phyloP scores from a whole-genome alignment of 805 yeast species.

The Metschnikowia continentalis region DNA sequence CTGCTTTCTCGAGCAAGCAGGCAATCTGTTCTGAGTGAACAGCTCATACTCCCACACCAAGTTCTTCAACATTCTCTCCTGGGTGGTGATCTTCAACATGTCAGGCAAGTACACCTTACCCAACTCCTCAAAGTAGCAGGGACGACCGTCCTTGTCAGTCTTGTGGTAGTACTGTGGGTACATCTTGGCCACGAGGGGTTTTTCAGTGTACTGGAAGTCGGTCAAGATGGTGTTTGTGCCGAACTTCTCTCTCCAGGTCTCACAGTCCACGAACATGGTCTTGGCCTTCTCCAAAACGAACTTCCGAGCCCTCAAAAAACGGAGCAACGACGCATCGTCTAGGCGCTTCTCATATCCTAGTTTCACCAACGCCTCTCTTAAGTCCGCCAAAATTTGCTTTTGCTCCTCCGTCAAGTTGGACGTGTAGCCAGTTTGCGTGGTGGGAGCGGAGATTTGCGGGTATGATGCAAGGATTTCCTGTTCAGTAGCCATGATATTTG shows the following conservation, averaged over 20 bases:
- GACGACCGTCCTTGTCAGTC: constrained; percentile 95
- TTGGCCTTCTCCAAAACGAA: constrained; percentile 77
- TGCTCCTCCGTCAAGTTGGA: constrained; percentile 75
- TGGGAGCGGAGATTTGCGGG: constrained; percentile 66
- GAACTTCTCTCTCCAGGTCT: constrained; percentile 83
- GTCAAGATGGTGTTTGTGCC: constrained; percentile 83
- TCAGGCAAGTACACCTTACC: constrained; percentile 87
- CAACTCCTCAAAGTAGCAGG: constrained; percentile 89
- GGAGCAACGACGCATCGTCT: constrained; percentile 78
- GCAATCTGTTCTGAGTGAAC: constrained; percentile 76
- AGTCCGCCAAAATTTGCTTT: constrained; percentile 49
- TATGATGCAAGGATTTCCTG: constrained; percentile 50
- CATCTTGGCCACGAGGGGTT: constrained; percentile 78
- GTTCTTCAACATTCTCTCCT: constrained; percentile 93
- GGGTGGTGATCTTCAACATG: constrained; percentile 90
- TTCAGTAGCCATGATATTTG: constrained; percentile 23
- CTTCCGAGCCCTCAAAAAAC: constrained; percentile 93
- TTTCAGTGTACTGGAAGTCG: constrained; percentile 92
- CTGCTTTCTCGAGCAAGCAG: constrained; percentile 86
- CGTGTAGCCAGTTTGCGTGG: constrained; percentile 69
- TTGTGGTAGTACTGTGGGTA: constrained; percentile 98
- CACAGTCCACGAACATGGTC: constrained; percentile 82
- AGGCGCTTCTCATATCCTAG: constrained; percentile 71
- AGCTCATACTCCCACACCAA: constrained; percentile 97
- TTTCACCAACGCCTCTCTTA: constrained; percentile 54